A percentile compares a stretch with the other conserved stretches of the same genome.
These are phyloP conservation scores for Blastobotrys capitulatus DNA, from an alignment of 1,139 yeast species.

Conservation along the genomic window DNA sequence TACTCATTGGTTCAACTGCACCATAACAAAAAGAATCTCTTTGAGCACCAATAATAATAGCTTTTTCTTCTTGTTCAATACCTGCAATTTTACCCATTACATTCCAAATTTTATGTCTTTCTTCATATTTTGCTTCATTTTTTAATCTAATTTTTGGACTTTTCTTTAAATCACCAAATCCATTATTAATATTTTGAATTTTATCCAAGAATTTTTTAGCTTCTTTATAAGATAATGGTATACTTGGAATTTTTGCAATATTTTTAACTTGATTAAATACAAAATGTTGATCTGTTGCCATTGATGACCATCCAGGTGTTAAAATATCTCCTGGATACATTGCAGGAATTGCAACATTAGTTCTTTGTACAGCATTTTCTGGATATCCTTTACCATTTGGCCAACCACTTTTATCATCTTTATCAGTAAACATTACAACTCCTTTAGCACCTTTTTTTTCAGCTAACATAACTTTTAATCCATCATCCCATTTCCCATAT, in stretches of 20 bases:
- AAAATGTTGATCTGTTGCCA: conserved; percentile 28
- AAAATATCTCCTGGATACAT: conserved; percentile 72
- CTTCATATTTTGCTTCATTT: conserved; percentile 46
- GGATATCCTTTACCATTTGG: conserved; percentile 35
- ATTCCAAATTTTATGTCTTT: conserved; percentile 72
- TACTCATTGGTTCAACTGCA: conserved; percentile 66
- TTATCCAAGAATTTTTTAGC: conserved; percentile 47
- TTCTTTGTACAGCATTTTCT: conserved; percentile 50
- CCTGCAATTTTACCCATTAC: conserved; percentile 76
- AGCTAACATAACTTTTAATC: conserved; percentile 50
- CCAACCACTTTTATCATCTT: conserved; percentile 23
- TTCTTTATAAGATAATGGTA: conserved; percentile 72
- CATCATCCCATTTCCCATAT: conserved; percentile 51
- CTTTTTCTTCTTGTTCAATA: conserved; percentile 69
- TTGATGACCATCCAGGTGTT: conserved; percentile 70
- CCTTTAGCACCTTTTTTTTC: conserved; percentile 49
- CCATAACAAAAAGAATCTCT: conserved; percentile 79
- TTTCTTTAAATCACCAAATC: conserved; percentile 33
- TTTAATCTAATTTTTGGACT: conserved; percentile 37
- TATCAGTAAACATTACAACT: conserved; percentile 49
- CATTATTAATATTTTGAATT: conserved; percentile 36
- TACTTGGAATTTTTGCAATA: conserved; percentile 66
- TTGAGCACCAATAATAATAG: conserved; percentile 76
- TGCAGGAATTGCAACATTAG: conserved; percentile 61
- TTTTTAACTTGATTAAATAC: conserved; percentile 47